Percentiles rank a stretch among this genome's conserved stretches.
phyloP scores from a whole-genome alignment of 148 eudicot genomes.

The Limonium bicolor region DNA sequence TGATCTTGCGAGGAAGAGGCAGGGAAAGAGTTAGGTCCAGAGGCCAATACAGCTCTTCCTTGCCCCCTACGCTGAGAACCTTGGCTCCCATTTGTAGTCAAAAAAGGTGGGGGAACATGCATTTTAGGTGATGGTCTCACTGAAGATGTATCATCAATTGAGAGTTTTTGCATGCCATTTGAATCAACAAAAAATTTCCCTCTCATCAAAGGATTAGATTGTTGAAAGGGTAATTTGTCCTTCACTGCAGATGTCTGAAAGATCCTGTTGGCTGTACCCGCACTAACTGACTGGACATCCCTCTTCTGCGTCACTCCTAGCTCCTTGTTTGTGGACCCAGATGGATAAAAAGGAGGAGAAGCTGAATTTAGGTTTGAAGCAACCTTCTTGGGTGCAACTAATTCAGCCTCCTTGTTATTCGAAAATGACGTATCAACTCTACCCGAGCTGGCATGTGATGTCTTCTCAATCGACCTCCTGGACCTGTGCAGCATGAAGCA shows the following conservation, averaged over 20 bases:
- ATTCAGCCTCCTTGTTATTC: slow-evolving; percentile 26
- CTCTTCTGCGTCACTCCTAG: slow-evolving; percentile 23
- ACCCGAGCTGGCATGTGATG: slow-evolving; percentile 21
- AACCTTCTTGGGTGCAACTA: slow-evolving; percentile 29
- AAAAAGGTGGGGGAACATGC: slow-evolving; percentile 24
- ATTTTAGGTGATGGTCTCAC: slow-evolving; percentile 26
- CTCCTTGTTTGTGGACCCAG: slow-evolving; percentile 66
- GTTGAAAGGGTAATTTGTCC: slow-evolving; percentile 14
- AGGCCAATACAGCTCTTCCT: slow-evolving; percentile 26
- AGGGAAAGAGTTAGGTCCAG: slow-evolving; percentile 21
- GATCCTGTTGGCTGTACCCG: slow-evolving; percentile 27
- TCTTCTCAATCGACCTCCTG: slow-evolving; percentile 40
- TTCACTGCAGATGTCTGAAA: slow-evolving; percentile 15
- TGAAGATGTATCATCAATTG: slow-evolving; percentile 26
- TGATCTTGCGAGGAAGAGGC: slow-evolving; percentile 31
- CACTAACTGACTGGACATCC: slow-evolving; percentile 44
- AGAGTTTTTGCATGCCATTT: slow-evolving; percentile 37
- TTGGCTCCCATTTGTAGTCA: slow-evolving; percentile 9
- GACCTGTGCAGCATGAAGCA: no score
- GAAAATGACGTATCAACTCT: slow-evolving; percentile 25
- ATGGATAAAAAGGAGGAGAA: slow-evolving; percentile 97
- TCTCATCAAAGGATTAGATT: slow-evolving; percentile 15
- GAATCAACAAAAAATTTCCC: slow-evolving; percentile 36
- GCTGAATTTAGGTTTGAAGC: slow-evolving; percentile 78
- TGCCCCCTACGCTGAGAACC: slow-evolving; percentile 31